These are phyloP conservation scores for Salvia rosmarinus DNA, from an alignment of 257 asterid species.

Conservation along the genomic window DNA sequence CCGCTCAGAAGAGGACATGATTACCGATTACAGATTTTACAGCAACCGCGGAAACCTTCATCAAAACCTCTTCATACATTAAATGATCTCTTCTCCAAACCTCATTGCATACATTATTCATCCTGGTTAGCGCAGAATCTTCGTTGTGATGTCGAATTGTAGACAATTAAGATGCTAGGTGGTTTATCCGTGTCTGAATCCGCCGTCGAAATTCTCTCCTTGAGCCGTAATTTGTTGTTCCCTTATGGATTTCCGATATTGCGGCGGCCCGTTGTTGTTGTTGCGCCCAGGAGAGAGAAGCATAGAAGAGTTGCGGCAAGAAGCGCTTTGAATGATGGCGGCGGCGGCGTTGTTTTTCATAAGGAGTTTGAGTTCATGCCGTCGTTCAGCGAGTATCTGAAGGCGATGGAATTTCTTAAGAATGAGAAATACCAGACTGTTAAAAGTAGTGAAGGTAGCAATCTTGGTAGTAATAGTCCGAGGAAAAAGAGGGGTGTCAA, in stretches of 20 bases:
- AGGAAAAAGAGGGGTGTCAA: constrained; percentile 35
- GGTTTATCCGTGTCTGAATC: constrained; percentile 42
- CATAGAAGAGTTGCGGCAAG: constrained; percentile 28
- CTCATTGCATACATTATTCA: background rate
- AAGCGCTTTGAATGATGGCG: constrained; percentile 40
- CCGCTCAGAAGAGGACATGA: background rate
- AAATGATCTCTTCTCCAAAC: constrained; percentile 22
- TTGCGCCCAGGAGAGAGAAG: constrained; percentile 39
- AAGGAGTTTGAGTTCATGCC: constrained; percentile 70
- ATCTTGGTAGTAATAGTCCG: background rate
- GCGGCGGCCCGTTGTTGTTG: constrained; percentile 38
- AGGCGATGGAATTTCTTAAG: constrained; percentile 80
- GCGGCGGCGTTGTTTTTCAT: constrained; percentile 42
- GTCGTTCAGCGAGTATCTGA: constrained; percentile 80
- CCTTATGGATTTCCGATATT: constrained; percentile 37
- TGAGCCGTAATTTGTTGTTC: constrained; percentile 26
- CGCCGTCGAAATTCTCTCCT: constrained; percentile 33
- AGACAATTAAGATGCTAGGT: constrained; percentile 36
- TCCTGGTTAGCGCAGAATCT: background rate
- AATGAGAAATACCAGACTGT: constrained; percentile 37
- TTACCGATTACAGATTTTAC: background rate
- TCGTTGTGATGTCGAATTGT: constrained; percentile 26
- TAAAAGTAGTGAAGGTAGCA: background rate
- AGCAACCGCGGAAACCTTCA: background rate
- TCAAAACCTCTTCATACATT: background rate